phyloP scores from a whole-genome alignment of 106 monocot species.

The Cymbidium sinense region DNA sequence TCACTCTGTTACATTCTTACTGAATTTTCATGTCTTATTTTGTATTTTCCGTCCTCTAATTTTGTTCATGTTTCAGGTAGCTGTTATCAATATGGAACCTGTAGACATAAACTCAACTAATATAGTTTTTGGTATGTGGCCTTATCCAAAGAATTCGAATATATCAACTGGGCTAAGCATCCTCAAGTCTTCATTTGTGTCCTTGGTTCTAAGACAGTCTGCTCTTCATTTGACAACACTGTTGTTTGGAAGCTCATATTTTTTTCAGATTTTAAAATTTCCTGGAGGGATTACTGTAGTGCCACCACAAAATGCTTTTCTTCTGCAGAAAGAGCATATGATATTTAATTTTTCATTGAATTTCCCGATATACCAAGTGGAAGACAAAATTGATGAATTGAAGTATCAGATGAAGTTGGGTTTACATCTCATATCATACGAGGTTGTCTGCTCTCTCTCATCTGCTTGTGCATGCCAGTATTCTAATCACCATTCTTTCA shows the following conservation, averaged over 20 bases:
- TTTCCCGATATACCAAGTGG: constrained; percentile 61
- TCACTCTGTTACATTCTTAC: constrained; percentile 8
- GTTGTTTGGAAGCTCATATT: constrained; percentile 77
- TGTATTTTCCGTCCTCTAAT: constrained; percentile 3
- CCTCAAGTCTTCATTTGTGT: constrained; percentile 55
- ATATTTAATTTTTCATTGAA: constrained; percentile 88
- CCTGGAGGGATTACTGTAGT: constrained; percentile 86
- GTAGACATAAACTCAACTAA: constrained; percentile 70
- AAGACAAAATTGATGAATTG: constrained; percentile 53
- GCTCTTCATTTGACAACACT: constrained; percentile 58
- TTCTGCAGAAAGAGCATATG: constrained; percentile 60
- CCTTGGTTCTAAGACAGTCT: constrained; percentile 51
- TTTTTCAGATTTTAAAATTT: constrained; percentile 80
- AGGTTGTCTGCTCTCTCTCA: constrained; percentile 40
- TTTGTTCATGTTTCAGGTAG: constrained; percentile 36
- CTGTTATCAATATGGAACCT: constrained; percentile 41
- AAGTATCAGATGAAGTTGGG: constrained; percentile 82
- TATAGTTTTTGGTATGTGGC: constrained; percentile 77
- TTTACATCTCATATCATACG: constrained; percentile 58
- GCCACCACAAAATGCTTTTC: constrained; percentile 78
- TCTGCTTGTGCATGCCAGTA: neutral
- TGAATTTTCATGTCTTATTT: neutral
- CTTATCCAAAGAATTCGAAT: constrained; percentile 55
- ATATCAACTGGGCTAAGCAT: constrained; percentile 68
- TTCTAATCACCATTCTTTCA: neutral